phyloP scores from a whole-genome alignment of 2,329 filamentous ascomycete species.

The Bimuria novae-zelandiae region DNA sequence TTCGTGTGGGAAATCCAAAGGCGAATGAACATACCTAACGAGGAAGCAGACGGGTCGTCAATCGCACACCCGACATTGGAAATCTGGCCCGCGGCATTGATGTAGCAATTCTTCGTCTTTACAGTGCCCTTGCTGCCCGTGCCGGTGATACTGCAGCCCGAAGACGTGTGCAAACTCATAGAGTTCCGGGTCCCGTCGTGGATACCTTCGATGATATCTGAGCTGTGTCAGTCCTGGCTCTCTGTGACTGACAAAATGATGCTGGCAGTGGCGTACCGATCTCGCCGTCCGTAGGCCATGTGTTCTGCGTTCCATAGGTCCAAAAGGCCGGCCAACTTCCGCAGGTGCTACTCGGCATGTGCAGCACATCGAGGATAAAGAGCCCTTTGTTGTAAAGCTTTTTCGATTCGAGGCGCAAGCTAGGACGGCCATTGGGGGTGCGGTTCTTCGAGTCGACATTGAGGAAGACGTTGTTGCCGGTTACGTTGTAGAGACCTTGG shows the following conservation, averaged over 20 bases:
- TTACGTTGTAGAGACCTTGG: constrained; percentile 34
- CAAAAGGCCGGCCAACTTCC: constrained; percentile 52
- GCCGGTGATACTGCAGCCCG: constrained; percentile 24
- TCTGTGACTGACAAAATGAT: background rate
- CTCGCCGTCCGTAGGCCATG: constrained; percentile 33
- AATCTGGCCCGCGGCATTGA: constrained; percentile 19
- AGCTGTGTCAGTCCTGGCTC: too few species aligned
- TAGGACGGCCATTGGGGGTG: constrained; percentile 42
- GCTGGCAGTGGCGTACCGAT: constrained; percentile 29
- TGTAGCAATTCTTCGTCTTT: constrained; percentile 24
- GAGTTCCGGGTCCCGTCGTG: constrained; percentile 26
- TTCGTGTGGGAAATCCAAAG: background rate
- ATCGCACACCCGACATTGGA: constrained; percentile 22
- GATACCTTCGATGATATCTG: constrained; percentile 45
- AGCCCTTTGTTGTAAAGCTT: constrained; percentile 50
- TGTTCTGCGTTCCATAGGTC: constrained; percentile 35
- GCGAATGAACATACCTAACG: constrained; percentile 14
- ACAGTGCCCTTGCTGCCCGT: constrained; percentile 15
- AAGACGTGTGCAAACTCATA: constrained; percentile 23
- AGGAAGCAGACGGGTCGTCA: constrained; percentile 6
- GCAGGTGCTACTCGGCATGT: constrained; percentile 51
- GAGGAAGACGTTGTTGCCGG: constrained; percentile 39
- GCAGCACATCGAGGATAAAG: constrained; percentile 51
- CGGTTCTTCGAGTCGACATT: constrained; percentile 50
- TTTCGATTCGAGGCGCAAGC: constrained; percentile 51